Evolutionary conservation across 31 red algal species (phyloP).

Genomic region (Asparagopsis taxiformis): DNA sequence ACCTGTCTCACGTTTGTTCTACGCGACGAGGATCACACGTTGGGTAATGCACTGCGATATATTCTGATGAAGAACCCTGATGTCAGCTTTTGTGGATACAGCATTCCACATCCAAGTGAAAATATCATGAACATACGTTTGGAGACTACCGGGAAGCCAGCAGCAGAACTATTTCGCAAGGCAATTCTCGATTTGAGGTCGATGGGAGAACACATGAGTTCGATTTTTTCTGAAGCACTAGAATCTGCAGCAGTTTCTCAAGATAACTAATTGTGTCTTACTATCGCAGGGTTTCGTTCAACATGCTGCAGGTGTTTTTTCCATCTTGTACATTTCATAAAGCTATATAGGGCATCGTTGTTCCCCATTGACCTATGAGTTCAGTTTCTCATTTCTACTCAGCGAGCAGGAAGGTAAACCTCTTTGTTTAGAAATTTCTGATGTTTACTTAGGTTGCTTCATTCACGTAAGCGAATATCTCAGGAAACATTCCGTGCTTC

Average conservation of each 20-base stretch:
- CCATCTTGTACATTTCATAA: too few species aligned
- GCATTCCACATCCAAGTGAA: slow-evolving; percentile 97
- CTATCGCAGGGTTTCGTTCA: too few species aligned
- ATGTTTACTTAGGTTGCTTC: too few species aligned
- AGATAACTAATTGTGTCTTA: too few species aligned
- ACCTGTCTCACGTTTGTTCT: slow-evolving; percentile 77
- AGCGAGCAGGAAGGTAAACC: too few species aligned
- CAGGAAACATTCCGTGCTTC: too few species aligned
- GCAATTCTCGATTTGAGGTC: slow-evolving; percentile 51
- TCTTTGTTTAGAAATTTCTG: too few species aligned
- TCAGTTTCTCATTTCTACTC: too few species aligned
- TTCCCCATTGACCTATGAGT: too few species aligned
- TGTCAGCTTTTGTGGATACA: slow-evolving; percentile 91
- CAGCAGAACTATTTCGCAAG: slow-evolving; percentile 63
- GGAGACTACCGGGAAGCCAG: slow-evolving; percentile 61
- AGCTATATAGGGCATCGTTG: too few species aligned
- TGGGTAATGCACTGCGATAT: slow-evolving; percentile 96
- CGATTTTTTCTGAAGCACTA: slow-evolving; percentile 43
- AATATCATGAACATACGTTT: slow-evolving; percentile 91
- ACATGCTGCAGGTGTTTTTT: too few species aligned
- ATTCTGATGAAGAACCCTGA: slow-evolving; percentile 71
- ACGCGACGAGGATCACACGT: slow-evolving; percentile 91
- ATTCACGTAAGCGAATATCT: too few species aligned
- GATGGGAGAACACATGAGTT: slow-evolving; percentile 47
- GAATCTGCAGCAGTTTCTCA: slow-evolving; percentile 28